Conservation (phyloP, 2,329 filamentous ascomycete species). For the Pyrenophora seminiperda region DNA sequence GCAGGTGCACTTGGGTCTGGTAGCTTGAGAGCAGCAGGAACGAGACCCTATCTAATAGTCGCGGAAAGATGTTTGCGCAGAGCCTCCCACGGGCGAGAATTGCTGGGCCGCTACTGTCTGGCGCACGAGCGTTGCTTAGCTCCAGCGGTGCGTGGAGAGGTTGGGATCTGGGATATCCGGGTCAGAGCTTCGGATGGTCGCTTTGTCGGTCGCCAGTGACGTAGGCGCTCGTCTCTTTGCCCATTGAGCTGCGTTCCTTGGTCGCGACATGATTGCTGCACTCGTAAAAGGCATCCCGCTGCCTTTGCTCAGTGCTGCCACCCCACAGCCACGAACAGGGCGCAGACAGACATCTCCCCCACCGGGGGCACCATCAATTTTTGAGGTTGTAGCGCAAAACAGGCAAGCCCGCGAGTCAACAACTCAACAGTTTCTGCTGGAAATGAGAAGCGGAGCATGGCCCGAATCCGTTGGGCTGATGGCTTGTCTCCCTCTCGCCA, state of each 20-base stretch:
- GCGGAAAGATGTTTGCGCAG: slow-evolving; percentile 4
- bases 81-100: neutral
- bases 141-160: slow-evolving; percentile 23
- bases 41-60: slow-evolving; percentile 1
- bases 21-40: slow-evolving; percentile 13
- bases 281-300: neutral
- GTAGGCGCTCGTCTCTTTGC: slow-evolving; percentile 17
- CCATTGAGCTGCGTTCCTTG: neutral
- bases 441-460: slow-evolving; percentile 30
- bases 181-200: slow-evolving; percentile 24
- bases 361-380: slow-evolving; percentile 5
- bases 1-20: slow-evolving; percentile 20
- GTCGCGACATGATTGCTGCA: neutral
- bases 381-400: slow-evolving; percentile 18
- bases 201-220: slow-evolving; percentile 18
- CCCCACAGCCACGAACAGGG: neutral
- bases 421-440: slow-evolving; percentile 33
- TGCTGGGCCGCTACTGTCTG: slow-evolving; percentile 19
- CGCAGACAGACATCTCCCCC: neutral
- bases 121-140: slow-evolving; percentile 26
- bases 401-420: slow-evolving; percentile 29
- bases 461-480: slow-evolving; percentile 16
- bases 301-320: neutral
- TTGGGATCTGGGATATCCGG: slow-evolving; percentile 19
- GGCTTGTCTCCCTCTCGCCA: slow-evolving; percentile 6